A percentile compares a stretch with the other conserved stretches of the same genome.
phyloP scores from a whole-genome alignment of 805 yeast species.

The Saccharomycopsis babjevae region DNA sequence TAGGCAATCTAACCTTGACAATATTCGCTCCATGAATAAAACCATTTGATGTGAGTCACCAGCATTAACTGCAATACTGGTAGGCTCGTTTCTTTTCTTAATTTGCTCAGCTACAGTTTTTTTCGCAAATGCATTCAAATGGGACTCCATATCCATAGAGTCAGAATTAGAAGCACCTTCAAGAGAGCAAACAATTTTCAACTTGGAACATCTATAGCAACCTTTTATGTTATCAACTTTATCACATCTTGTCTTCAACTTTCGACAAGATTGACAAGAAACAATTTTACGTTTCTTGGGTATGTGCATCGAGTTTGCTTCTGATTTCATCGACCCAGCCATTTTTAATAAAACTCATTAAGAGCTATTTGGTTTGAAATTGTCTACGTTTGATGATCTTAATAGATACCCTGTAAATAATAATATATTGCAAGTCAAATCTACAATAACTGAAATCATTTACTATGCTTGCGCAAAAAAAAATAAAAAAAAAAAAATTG shows the following conservation, averaged over 20 bases:
- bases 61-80: neutral
- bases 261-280: conserved; percentile 42
- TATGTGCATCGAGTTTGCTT: neutral
- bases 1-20: conserved; percentile 2
- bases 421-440: too few relatives aligned
- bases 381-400: too few relatives aligned
- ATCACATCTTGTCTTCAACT: conserved; percentile 49
- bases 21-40: neutral
- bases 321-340: neutral
- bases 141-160: conserved; percentile 13
- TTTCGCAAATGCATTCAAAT: neutral
- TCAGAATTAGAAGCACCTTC: conserved; percentile 22
- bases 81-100: neutral
- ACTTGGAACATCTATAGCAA: conserved; percentile 43
- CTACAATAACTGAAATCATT: too few relatives aligned
- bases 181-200: conserved; percentile 40
- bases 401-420: too few relatives aligned
- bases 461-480: too few relatives aligned
- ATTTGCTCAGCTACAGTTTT: conserved; percentile 7
- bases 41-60: neutral
- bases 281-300: conserved; percentile 4
- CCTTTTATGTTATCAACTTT: conserved; percentile 26
- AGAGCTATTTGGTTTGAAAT: too few relatives aligned
- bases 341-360: neutral
- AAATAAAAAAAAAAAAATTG: too few relatives aligned